Conservation (phyloP, 140 eudicot species). For the Erigeron philadelphicus region DNA sequence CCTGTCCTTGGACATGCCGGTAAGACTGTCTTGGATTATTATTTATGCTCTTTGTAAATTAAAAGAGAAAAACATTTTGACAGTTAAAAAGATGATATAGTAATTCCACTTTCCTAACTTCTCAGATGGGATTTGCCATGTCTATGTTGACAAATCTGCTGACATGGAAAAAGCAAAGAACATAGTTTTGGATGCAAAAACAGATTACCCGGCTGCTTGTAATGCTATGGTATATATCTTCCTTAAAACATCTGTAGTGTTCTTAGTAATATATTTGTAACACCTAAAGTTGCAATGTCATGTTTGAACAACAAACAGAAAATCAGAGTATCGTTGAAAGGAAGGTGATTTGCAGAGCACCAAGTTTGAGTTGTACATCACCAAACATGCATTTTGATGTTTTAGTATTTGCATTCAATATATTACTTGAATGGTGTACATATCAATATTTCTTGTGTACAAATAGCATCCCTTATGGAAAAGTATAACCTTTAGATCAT, state of each 20-base stretch:
- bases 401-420: too few species aligned
- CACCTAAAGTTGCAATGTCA: not conserved
- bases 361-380: too few species aligned
- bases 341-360: too few species aligned
- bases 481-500: not conserved
- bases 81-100: conserved; percentile 13
- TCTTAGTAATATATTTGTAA: not conserved
- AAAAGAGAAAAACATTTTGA: conserved; percentile 22
- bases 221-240: conserved; percentile 75
- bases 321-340: too few species aligned
- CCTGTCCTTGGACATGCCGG: conserved; percentile 99
- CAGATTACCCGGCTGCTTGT: conserved; percentile 98
- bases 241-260: not conserved
- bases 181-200: conserved; percentile 88
- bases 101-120: conserved; percentile 27
- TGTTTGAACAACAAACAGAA: not conserved
- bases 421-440: too few species aligned
- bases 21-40: conserved; percentile 27
- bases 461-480: not conserved
- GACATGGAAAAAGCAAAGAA: conserved; percentile 81
- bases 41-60: conserved; percentile 16
- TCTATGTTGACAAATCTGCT: conserved; percentile 94
- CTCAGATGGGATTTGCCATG: conserved; percentile 97
- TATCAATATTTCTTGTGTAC: too few species aligned
- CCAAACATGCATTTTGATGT: too few species aligned